phyloP scores from a whole-genome alignment of 148 eudicot genomes.

The Camellia lanceoleosa region DNA sequence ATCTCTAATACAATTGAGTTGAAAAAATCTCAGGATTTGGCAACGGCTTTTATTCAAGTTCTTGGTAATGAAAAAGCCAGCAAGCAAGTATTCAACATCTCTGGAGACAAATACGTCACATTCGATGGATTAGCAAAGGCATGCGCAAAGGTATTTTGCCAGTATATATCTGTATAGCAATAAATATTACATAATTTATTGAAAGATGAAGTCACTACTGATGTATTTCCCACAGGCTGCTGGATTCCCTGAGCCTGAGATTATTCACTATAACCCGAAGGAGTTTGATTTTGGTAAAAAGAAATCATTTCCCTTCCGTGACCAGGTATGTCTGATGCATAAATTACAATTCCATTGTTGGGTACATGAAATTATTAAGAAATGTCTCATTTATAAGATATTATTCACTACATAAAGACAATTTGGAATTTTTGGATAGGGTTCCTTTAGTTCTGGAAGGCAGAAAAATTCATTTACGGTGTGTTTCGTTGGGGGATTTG shows the following conservation, averaged over 20 bases:
- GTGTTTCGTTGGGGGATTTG: too few relatives aligned
- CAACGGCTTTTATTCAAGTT: slow-evolving; percentile 70
- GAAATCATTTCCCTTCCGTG: slow-evolving; percentile 97
- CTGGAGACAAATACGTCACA: slow-evolving; percentile 87
- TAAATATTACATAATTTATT: not conserved
- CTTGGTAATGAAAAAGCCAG: slow-evolving; percentile 87
- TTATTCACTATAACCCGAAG: slow-evolving; percentile 88
- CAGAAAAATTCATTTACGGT: not conserved
- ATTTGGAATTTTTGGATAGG: not conserved
- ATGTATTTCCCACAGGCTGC: slow-evolving; percentile 55
- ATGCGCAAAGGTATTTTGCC: slow-evolving; percentile 72
- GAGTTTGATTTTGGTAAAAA: slow-evolving; percentile 95
- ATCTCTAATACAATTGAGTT: not conserved
- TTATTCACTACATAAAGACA: not conserved
- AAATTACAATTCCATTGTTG: not conserved
- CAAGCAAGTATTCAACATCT: slow-evolving; percentile 81
- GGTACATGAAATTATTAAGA: not conserved
- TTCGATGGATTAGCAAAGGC: slow-evolving; percentile 97
- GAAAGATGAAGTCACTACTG: not conserved
- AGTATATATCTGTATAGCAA: not conserved
- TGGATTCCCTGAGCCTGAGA: slow-evolving; percentile 95
- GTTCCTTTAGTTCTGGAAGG: not conserved
- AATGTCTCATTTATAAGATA: not conserved
- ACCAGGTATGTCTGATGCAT: slow-evolving; percentile 59
- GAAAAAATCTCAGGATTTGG: slow-evolving; percentile 62